A percentile compares a stretch with the other conserved stretches of the same genome.
phyloP scores from a whole-genome alignment of 1,139 yeast species.

The Spencermartinsiella ligniputridi region DNA sequence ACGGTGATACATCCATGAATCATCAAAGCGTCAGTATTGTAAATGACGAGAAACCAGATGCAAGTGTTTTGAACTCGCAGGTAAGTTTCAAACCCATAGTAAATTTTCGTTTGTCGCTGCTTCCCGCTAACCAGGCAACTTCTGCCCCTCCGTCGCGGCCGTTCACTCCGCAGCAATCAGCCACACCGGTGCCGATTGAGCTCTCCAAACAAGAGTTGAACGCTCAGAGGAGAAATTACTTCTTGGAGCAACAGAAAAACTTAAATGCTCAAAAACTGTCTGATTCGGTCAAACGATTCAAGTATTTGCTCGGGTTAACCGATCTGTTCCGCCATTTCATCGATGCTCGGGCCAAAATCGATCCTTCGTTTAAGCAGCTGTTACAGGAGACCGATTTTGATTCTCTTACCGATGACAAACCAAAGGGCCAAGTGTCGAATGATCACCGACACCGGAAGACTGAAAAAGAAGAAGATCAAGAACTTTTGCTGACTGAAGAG shows the following conservation, averaged over 20 bases:
- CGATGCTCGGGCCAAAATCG: conserved; percentile 72
- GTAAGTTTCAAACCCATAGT: background rate
- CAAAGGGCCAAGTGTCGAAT: conserved; percentile 23
- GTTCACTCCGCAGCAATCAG: conserved; percentile 7
- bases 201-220: conserved; percentile 24
- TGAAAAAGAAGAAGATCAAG: conserved; percentile 91
- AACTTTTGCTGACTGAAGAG: conserved; percentile 72
- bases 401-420: conserved; percentile 11
- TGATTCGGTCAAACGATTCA: conserved; percentile 76
- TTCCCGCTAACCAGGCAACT: background rate
- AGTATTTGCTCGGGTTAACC: conserved; percentile 75
- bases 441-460: conserved; percentile 50
- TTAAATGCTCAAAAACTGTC: conserved; percentile 22
- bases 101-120: no score
- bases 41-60: background rate
- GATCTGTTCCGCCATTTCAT: conserved; percentile 87
- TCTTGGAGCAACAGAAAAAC: conserved; percentile 27
- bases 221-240: conserved; percentile 26
- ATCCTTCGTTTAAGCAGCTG: conserved; percentile 56
- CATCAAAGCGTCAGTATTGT: no score
- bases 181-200: conserved; percentile 23
- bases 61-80: background rate
- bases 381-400: conserved; percentile 52
- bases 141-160: background rate
- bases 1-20: no score